phyloP scores from a whole-genome alignment of 805 yeast genomes.

The Gaillardinia entomophila region DNA sequence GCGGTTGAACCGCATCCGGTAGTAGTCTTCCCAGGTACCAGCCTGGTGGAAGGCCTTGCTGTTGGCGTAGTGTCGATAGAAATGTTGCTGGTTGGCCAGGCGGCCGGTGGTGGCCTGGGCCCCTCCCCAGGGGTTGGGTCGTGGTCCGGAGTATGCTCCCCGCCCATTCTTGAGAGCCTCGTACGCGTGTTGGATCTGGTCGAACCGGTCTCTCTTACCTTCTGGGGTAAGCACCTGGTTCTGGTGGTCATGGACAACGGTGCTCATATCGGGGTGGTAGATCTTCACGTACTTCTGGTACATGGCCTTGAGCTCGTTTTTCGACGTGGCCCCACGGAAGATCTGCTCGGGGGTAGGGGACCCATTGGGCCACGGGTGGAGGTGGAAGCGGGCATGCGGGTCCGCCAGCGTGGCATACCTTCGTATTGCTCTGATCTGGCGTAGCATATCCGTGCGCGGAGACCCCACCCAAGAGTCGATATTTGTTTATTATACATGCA shows the following conservation, averaged over 20 bases:
- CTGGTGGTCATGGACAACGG: constrained; percentile 16
- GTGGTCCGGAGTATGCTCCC: constrained; percentile 41
- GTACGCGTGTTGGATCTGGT: constrained; percentile 29
- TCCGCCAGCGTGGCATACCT: constrained; percentile 14
- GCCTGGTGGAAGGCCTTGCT: constrained; percentile 53
- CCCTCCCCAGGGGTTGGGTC: constrained; percentile 28
- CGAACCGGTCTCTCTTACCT: constrained; percentile 27
- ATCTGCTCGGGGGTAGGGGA: constrained; percentile 71
- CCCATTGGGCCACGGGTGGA: constrained; percentile 53
- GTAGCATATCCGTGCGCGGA: neutral
- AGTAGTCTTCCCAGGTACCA: constrained; percentile 60
- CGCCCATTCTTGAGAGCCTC: constrained; percentile 50
- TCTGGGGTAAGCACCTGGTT: constrained; percentile 25
- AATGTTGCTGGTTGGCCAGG: constrained; percentile 33
- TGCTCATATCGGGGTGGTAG: constrained; percentile 73
- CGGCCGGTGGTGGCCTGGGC: constrained; percentile 25
- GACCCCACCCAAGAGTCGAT: no score
- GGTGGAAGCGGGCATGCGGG: constrained; percentile 18
- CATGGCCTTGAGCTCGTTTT: constrained; percentile 26
- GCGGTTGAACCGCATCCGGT: constrained; percentile 34
- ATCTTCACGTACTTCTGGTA: constrained; percentile 49
- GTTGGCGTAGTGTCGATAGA: constrained; percentile 27
- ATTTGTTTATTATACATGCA: no score
- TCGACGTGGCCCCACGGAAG: constrained; percentile 23
- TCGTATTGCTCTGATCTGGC: constrained; percentile 1